Conservation (phyloP, 2,329 filamentous ascomycete genomes). For the Talaromyces sp. region DNA sequence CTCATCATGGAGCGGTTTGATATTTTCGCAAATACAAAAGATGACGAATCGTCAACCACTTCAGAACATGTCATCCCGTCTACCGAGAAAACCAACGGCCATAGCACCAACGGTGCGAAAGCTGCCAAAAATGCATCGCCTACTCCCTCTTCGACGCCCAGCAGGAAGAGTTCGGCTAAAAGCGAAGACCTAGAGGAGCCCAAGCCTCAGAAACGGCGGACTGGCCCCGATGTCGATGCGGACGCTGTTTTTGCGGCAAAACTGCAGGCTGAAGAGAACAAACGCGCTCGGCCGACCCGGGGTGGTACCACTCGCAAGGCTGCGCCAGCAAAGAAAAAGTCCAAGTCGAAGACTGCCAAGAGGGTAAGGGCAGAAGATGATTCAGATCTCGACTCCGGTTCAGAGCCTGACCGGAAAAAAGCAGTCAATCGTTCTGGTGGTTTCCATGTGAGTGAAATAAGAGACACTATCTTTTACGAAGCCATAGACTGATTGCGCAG, state of each 20-base stretch:
- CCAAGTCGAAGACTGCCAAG: constrained; percentile 52
- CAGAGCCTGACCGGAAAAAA: constrained; percentile 51
- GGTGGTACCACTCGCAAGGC: constrained; percentile 62
- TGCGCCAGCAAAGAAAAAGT: constrained; percentile 61
- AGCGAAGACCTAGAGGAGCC: constrained; percentile 38
- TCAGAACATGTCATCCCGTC: constrained; percentile 22
- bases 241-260: constrained; percentile 84
- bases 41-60: constrained; percentile 24
- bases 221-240: constrained; percentile 64
- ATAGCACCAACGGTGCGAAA: constrained; percentile 20
- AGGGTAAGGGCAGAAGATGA: constrained; percentile 76
- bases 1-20: constrained; percentile 73
- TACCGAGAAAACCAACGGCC: constrained; percentile 27
- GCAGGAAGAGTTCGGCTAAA: constrained; percentile 38
- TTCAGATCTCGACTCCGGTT: constrained; percentile 66
- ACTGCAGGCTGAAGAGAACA: constrained; percentile 89
- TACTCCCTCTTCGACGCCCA: constrained; percentile 30
- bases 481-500: constrained; percentile 20
- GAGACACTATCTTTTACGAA: not conserved
- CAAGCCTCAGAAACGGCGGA: constrained; percentile 57
- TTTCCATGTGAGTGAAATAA: constrained; percentile 63
- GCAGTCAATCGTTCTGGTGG: constrained; percentile 74
- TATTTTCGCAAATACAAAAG: constrained; percentile 51
- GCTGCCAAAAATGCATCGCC: constrained; percentile 25
- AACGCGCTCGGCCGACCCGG: constrained; percentile 68